Evolutionary conservation across 2,329 filamentous ascomycete genomes (phyloP).

Genomic region (Stachybotrys echinatus): DNA sequence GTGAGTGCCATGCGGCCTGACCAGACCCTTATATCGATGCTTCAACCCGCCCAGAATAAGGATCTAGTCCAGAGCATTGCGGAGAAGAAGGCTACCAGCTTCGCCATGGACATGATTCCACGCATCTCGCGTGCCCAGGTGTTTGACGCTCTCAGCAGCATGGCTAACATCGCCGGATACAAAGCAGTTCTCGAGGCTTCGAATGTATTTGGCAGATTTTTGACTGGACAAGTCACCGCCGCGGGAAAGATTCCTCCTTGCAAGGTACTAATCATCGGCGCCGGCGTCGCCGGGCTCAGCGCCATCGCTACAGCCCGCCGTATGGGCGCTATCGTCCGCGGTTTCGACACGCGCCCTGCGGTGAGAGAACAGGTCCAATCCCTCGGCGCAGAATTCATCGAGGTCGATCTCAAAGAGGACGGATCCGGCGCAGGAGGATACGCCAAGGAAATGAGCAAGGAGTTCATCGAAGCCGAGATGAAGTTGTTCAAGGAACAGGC

Average conservation of each 20-base stretch:
- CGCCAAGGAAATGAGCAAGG: slow-evolving; percentile 90
- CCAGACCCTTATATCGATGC: slow-evolving; percentile 73
- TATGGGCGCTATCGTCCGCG: slow-evolving; percentile 83
- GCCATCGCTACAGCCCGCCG: slow-evolving; percentile 82
- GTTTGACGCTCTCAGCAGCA: slow-evolving; percentile 84
- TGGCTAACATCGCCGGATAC: slow-evolving; percentile 93
- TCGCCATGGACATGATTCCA: slow-evolving; percentile 92
- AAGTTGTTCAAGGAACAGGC: slow-evolving; percentile 85
- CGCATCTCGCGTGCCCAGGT: slow-evolving; percentile 84
- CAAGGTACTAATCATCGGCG: slow-evolving; percentile 86
- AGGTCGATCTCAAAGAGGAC: slow-evolving; percentile 80
- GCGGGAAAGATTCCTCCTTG: slow-evolving; percentile 87
- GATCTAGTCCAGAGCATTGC: slow-evolving; percentile 69
- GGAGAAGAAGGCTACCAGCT: slow-evolving; percentile 64
- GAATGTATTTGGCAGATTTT: slow-evolving; percentile 81
- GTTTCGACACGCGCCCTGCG: slow-evolving; percentile 86
- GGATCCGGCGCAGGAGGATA: slow-evolving; percentile 82
- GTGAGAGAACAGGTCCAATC: slow-evolving; percentile 87
- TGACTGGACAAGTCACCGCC: slow-evolving; percentile 86
- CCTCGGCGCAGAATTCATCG: slow-evolving; percentile 82
- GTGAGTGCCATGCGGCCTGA: slow-evolving; percentile 62
- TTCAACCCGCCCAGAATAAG: slow-evolving; percentile 79
- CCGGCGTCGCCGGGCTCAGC: slow-evolving; percentile 81
- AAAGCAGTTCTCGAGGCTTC: slow-evolving; percentile 87
- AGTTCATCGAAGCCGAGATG: slow-evolving; percentile 91